A percentile compares a stretch with the other conserved stretches of the same genome.
Conservation (phyloP, 345 rosid genomes). For the Gossypium rotundifolium region DNA sequence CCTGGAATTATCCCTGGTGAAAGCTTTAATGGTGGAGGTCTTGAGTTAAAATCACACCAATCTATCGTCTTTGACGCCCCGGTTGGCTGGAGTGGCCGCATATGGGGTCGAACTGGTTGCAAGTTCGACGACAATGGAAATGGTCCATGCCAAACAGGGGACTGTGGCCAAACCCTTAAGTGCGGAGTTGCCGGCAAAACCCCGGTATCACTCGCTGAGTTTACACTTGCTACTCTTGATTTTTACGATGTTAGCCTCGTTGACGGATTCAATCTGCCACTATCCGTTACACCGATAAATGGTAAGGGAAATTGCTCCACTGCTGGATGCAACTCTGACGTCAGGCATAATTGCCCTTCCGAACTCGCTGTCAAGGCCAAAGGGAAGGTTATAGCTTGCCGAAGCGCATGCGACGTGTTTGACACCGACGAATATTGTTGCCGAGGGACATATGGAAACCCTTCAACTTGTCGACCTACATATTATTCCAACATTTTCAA, state of each 20-base stretch:
- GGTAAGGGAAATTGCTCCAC: conserved; percentile 62
- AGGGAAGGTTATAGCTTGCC: conserved; percentile 59
- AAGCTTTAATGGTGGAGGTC: conserved; percentile 48
- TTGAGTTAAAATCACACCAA: conserved; percentile 50
- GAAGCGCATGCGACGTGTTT: conserved; percentile 93
- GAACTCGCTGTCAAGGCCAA: conserved; percentile 52
- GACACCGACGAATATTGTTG: conserved; percentile 86
- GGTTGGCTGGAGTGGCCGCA: conserved; percentile 73
- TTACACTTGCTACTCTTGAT: conserved; percentile 45
- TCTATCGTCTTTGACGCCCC: conserved; percentile 53
- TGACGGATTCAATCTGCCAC: conserved; percentile 80
- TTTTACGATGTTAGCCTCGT: conserved; percentile 92
- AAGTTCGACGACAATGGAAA: conserved; percentile 50
- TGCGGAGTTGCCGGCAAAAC: conserved; percentile 55
- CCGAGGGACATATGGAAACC: conserved; percentile 53
- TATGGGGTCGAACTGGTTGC: conserved; percentile 88
- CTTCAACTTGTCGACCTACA: conserved; percentile 54
- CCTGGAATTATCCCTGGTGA: conserved; percentile 67
- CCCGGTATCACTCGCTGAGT: conserved; percentile 82
- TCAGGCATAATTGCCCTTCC: conserved; percentile 47
- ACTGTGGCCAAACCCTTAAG: conserved; percentile 55
- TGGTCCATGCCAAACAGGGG: conserved; percentile 70
- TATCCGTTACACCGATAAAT: conserved; percentile 50
- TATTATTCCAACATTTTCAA: conserved; percentile 74
- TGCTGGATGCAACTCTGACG: conserved; percentile 61